phyloP scores from a whole-genome alignment of 2,329 filamentous ascomycete species.

The Bimuria novae-zelandiae region DNA sequence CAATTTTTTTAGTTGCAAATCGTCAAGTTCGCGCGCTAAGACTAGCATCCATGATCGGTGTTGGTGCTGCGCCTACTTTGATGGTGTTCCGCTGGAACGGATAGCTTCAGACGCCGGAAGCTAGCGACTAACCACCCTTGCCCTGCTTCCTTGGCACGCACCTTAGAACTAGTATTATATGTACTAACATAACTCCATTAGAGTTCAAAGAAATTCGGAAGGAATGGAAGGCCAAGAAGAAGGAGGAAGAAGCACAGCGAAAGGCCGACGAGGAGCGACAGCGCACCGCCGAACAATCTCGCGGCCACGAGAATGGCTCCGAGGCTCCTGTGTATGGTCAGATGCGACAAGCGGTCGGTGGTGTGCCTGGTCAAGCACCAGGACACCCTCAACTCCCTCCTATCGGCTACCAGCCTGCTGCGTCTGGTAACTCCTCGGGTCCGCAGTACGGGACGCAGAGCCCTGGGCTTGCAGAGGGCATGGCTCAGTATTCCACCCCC shows the following conservation, averaged over 20 bases:
- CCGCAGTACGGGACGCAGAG: constrained; percentile 54
- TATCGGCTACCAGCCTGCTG: constrained; percentile 57
- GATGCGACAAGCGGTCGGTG: constrained; percentile 53
- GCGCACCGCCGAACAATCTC: constrained; percentile 62
- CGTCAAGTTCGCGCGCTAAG: constrained; percentile 36
- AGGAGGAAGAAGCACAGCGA: constrained; percentile 90
- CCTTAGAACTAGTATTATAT: constrained; percentile 29
- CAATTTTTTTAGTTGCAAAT: constrained; percentile 8
- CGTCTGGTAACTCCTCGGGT: constrained; percentile 47
- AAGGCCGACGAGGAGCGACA: constrained; percentile 88
- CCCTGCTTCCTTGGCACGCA: constrained; percentile 41
- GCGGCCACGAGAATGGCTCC: constrained; percentile 58
- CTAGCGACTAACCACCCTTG: constrained; percentile 48
- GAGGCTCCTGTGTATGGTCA: constrained; percentile 53
- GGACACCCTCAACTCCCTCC: constrained; percentile 56
- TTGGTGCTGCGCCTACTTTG: constrained; percentile 55
- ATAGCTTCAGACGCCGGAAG: constrained; percentile 51
- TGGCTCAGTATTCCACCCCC: constrained; percentile 53
- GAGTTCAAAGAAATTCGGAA: constrained; percentile 99
- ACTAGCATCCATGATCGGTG: constrained; percentile 40
- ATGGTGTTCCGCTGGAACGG: constrained; percentile 57
- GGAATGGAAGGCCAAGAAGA: constrained; percentile 99
- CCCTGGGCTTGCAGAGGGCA: constrained; percentile 54
- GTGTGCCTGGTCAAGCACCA: constrained; percentile 49
- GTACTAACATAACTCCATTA: constrained; percentile 53